These are phyloP conservation scores for Porcisia deanei DNA, from an alignment of 208 protist species.

Conservation along the genomic window DNA sequence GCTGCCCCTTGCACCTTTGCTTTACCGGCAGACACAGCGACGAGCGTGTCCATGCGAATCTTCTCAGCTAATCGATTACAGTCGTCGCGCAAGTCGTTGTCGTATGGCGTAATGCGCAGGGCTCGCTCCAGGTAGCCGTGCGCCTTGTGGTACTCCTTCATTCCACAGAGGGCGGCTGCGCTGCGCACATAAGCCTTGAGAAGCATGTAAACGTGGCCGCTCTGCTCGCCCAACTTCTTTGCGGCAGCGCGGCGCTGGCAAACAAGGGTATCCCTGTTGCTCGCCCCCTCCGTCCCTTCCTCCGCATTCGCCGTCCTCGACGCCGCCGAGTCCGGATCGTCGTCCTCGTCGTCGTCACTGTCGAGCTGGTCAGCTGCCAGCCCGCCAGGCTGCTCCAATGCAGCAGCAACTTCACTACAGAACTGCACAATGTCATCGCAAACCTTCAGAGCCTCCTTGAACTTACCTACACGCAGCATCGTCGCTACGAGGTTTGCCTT, in stretches of 20 bases:
- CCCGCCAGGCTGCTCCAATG: slow-evolving; percentile 72
- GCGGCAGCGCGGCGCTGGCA: slow-evolving; percentile 60
- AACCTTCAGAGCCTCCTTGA: slow-evolving; percentile 69
- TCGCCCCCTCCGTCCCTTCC: slow-evolving; percentile 1
- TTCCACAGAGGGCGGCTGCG: slow-evolving; percentile 78
- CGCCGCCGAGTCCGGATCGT: slow-evolving; percentile 26
- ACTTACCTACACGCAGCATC: slow-evolving; percentile 73
- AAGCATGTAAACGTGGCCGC: slow-evolving; percentile 88
- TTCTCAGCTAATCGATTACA: slow-evolving; percentile 87
- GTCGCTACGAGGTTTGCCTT: slow-evolving; percentile 73
- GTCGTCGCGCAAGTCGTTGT: slow-evolving; percentile 90
- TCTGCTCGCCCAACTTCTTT: slow-evolving; percentile 66
- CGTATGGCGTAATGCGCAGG: slow-evolving; percentile 91
- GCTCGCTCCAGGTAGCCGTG: slow-evolving; percentile 78
- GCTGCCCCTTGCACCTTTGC: background rate
- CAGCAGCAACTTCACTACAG: slow-evolving; percentile 82
- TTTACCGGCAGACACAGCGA: slow-evolving; percentile 58
- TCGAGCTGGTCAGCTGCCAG: slow-evolving; percentile 53
- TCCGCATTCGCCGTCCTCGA: background rate
- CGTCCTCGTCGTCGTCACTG: slow-evolving; percentile 87
- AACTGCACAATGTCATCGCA: slow-evolving; percentile 66
- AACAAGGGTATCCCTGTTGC: slow-evolving; percentile 32
- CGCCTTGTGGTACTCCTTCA: slow-evolving; percentile 77
- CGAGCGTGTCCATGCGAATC: slow-evolving; percentile 85
- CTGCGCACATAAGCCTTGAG: slow-evolving; percentile 92